Evolutionary conservation across 1,139 yeast genomes (phyloP), one percentile per base, ranked within the genome.

Genomic region (Williopsis jadinii): DNA sequence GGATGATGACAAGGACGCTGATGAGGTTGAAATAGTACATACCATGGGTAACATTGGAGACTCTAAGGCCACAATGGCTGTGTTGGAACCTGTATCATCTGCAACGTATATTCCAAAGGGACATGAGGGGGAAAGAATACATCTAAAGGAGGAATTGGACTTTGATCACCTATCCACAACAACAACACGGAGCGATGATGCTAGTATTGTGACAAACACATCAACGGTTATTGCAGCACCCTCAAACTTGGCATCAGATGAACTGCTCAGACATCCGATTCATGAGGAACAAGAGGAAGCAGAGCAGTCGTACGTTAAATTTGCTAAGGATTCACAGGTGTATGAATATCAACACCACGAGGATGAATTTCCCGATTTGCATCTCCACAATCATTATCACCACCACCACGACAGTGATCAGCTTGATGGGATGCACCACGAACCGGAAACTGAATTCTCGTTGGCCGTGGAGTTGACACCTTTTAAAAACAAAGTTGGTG

Each of bases 401-500:
- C 32, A 32, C 13, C 13, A 32, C 8, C 41, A 37, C 3, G 45
- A 34, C 13, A 41, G 38, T 11, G n/a, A 28, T 11, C 8, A 28
- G 12, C 11, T 11, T 28, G 30, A 28, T 28, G 24, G 6, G 24
- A 6, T 19, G 24, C 24, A 19, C 24, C 6, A 19, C 24, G 24
- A 19, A 2, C 38, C 42, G 6, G 54, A 52, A 9, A 56, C 58
- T 28, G 66, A 68, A 31, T 81, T 69, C 52, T 85, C 88, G 2
- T 64, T 80, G 36, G 80, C 95, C 1, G 95, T 88, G 1, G 96
- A 88, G 58, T 65, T 90, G 43, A 77, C 86, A 40, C 96, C 95
- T 2, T 90, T 84, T 64, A 79, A 82, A 50, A 90, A 92, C 58
- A 85, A 85, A 57, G 98, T 94, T 8, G 99, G 99, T 9, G 99